Evolutionary conservation across 169 alveolate species (phyloP).

Genomic region (Amoebophrya sp.): DNA sequence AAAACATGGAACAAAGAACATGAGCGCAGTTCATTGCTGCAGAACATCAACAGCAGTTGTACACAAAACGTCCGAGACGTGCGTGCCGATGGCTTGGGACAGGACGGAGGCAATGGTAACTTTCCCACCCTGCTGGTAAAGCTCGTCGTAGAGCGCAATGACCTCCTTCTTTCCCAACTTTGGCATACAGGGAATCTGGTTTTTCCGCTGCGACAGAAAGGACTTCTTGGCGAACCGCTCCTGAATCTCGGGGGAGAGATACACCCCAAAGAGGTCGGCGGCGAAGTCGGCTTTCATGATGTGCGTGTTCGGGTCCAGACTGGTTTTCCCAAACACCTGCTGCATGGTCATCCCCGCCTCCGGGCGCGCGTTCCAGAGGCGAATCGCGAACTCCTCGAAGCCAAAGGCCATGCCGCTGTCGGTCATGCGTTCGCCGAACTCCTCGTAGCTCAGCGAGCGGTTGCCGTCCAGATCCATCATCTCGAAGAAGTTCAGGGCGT

Average conservation of each 20-base stretch:
- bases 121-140: neutral
- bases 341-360: neutral
- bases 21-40: too few relatives aligned
- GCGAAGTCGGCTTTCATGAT: neutral
- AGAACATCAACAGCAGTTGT: neutral
- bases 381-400: neutral
- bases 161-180: neutral
- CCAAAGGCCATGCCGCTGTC: neutral
- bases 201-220: neutral
- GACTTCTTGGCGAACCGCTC: neutral
- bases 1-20: too few relatives aligned
- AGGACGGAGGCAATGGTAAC: neutral
- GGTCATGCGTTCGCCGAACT: neutral
- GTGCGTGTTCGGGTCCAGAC: neutral
- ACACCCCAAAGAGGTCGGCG: neutral
- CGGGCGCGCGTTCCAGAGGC: neutral
- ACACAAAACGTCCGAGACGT: neutral
- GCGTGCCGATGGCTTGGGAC: neutral
- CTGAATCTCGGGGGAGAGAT: neutral
- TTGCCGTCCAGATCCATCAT: neutral
- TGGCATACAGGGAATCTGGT: neutral
- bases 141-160: neutral
- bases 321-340: neutral
- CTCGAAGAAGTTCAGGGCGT: neutral
- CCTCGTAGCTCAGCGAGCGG: neutral